Conservation (phyloP, 2,329 filamentous ascomycete species). For the Aspergillus sp. region DNA sequence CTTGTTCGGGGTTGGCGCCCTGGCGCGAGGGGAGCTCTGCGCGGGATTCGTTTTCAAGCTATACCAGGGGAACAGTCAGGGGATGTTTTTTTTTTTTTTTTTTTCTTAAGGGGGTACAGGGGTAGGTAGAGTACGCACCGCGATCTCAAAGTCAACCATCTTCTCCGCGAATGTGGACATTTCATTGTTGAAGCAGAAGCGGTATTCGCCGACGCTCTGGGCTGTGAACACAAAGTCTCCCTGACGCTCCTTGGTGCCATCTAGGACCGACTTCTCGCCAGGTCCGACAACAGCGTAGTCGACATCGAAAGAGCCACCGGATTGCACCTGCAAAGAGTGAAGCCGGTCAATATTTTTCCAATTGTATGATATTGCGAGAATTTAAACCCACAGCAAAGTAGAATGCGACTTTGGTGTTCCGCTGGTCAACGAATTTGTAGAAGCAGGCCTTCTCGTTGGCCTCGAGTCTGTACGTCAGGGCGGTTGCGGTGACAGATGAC, state of each 20-base stretch:
- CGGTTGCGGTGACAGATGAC: constrained; percentile 76
- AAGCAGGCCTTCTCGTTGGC: constrained; percentile 97
- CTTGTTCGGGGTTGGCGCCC: constrained; percentile 85
- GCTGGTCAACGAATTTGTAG: constrained; percentile 75
- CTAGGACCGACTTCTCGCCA: constrained; percentile 74
- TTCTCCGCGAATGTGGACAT: constrained; percentile 99
- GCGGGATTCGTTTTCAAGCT: constrained; percentile 89
- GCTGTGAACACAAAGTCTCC: constrained; percentile 98
- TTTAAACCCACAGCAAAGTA: constrained; percentile 82
- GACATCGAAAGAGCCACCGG: constrained; percentile 94
- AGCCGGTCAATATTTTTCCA: background rate
- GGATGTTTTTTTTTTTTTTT: no score
- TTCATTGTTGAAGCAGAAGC: constrained; percentile 97
- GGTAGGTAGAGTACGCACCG: constrained; percentile 56
- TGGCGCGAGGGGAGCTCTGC: constrained; percentile 83
- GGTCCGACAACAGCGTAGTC: constrained; percentile 88
- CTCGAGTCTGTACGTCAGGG: constrained; percentile 86
- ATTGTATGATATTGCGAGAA: background rate
- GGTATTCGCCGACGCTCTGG: constrained; percentile 82
- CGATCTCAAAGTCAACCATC: constrained; percentile 95
- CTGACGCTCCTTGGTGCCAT: constrained; percentile 87
- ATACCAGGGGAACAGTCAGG: background rate
- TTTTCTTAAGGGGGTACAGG: background rate
- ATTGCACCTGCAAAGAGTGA: constrained; percentile 72
- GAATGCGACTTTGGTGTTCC: constrained; percentile 88